Evolutionary conservation across 2,329 filamentous ascomycete species (phyloP).

Genomic region (Sporothrix inflata): DNA sequence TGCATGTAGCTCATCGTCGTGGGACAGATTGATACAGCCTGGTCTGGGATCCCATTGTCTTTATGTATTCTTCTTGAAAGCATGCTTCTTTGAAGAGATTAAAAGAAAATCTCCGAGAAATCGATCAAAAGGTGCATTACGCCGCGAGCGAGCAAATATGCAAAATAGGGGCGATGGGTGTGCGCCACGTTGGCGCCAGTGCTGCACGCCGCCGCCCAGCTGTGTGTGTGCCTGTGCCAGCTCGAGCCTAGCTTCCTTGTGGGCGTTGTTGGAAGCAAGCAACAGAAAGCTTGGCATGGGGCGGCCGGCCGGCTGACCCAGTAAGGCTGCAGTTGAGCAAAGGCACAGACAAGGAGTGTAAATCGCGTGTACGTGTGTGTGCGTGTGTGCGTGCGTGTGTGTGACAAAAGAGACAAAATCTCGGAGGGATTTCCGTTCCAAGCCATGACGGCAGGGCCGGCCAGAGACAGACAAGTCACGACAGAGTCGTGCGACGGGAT

Average conservation of each 20-base stretch:
- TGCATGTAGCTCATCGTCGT: background rate
- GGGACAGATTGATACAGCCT: background rate
- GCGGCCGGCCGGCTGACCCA: background rate
- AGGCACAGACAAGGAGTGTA: background rate
- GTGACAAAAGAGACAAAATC: background rate
- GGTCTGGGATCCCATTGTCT: background rate
- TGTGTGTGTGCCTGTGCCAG: conserved; percentile 1
- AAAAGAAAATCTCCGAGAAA: background rate
- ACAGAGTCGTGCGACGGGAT: background rate
- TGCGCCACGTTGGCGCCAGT: background rate
- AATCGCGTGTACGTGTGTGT: background rate
- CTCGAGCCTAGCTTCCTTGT: background rate
- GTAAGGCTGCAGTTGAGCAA: conserved; percentile 9
- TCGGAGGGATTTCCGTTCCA: background rate
- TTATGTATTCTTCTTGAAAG: background rate
- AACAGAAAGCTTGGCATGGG: background rate
- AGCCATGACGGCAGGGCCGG: background rate
- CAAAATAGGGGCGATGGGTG: background rate
- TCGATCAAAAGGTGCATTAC: background rate
- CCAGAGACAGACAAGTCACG: background rate
- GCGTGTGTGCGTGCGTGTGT: background rate
- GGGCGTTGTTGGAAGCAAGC: background rate
- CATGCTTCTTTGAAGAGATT: too few relatives aligned
- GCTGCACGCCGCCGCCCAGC: background rate
- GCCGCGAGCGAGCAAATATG: too few relatives aligned